Percentiles rank a stretch among this genome's conserved stretches.
phyloP scores from a whole-genome alignment of 345 rosid species.

The Camelina sativa region DNA sequence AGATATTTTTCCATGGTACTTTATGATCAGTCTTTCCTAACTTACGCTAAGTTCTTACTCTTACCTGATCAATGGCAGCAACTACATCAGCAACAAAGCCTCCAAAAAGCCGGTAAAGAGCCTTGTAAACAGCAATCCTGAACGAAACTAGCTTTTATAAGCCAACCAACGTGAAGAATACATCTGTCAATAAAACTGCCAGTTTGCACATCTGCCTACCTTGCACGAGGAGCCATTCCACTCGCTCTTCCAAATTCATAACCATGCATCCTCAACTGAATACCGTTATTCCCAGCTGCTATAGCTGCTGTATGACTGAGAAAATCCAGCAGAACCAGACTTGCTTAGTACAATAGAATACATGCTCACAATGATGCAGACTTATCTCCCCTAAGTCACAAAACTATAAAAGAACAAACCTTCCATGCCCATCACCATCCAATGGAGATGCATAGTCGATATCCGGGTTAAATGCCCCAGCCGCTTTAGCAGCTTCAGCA shows the following conservation, averaged over 20 bases:
- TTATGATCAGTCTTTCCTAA: background rate
- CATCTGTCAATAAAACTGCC: conserved; percentile 17
- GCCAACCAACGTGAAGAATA: conserved; percentile 12
- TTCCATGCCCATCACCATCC: conserved; percentile 99
- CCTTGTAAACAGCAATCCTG: conserved; percentile 98
- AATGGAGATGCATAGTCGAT: conserved; percentile 91
- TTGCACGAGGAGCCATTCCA: conserved; percentile 99
- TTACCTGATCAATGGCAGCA: conserved; percentile 99
- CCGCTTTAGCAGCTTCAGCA: conserved; percentile 96
- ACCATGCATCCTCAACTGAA: conserved; percentile 87
- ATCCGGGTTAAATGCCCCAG: conserved; percentile 86
- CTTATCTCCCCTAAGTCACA: background rate
- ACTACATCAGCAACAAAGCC: conserved; percentile 99
- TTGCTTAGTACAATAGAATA: conserved; percentile 3
- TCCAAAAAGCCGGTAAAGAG: conserved; percentile 96
- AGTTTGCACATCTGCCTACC: conserved; percentile 51
- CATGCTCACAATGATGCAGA: background rate
- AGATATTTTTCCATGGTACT: background rate
- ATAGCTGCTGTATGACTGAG: conserved; percentile 97
- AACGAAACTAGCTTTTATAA: conserved; percentile 28
- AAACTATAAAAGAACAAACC: conserved; percentile 51
- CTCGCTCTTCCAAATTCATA: conserved; percentile 99
- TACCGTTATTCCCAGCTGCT: conserved; percentile 99
- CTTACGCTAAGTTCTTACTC: conserved; percentile 16
- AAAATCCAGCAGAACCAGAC: conserved; percentile 39